Evolutionary conservation across 2,329 filamentous ascomycete species (phyloP), one percentile per base, ranked within the genome.

Genomic region (Dactylellina leptospora): DNA sequence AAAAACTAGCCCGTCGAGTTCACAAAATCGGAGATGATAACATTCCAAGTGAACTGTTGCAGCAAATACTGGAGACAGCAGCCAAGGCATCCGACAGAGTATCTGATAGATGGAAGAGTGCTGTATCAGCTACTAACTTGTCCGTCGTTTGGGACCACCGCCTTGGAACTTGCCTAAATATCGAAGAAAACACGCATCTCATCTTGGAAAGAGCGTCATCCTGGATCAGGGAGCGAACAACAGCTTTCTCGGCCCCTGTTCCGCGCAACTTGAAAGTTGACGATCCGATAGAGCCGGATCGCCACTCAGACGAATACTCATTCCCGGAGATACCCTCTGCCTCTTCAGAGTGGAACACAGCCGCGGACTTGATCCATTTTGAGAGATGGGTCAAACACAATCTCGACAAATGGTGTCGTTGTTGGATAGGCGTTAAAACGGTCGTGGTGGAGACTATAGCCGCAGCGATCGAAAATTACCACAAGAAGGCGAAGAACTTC

Each of bases 331-430:
- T 62, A 23, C 3, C 4, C 22, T 16, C 23, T 5, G n/a, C 22
- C 6, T 6, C 8, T 1, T 20, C 45, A n/a, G 66, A 71, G 30
- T n/a, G n/a, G 8, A n/a, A 36, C 4, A 28, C 18, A 13, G 58
- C 66, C 1, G 54, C 55, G 8, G 20, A 33, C 4, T 18, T 71
- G 4, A 38, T 71, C n/a, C 51, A 71, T 20, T 71, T 71, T 30
- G 66, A 71, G 38, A 44, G 11, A 56, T 18, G 60, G 64, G 28
- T 71, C 84, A 1, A 76, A 75, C 2, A 79, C 77, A 3, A 78
- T 86, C 20, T 85, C 86, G 74, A 36, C 47, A 0, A 86, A 84
- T 85, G 82, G 85, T 4, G 76, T 73, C 85, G 82, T 85, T 3
- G 76, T 72, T 81, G 6, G 2, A 3, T 10, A 33, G 36, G n/a